phyloP scores from a whole-genome alignment of 2,329 filamentous ascomycete genomes.

The Sporothrix phasma region DNA sequence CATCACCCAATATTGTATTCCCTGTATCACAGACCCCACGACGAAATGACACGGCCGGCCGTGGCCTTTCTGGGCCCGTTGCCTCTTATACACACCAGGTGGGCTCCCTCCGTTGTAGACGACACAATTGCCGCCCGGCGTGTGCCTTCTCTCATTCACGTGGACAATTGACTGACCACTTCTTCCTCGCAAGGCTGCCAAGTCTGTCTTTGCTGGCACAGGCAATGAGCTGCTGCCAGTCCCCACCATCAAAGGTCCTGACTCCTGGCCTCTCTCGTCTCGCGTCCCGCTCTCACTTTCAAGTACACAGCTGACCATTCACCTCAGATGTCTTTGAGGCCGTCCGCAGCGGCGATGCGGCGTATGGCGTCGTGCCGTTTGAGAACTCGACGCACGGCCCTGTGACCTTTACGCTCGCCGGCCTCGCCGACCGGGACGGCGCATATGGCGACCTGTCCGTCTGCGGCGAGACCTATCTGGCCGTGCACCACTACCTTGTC shows the following conservation, averaged over 20 bases:
- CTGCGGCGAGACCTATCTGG: slow-evolving; percentile 74
- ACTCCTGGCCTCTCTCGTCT: too few species aligned
- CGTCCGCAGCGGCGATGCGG: slow-evolving; percentile 55
- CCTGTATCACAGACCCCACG: background rate
- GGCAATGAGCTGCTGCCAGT: slow-evolving; percentile 41
- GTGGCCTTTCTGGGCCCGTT: slow-evolving; percentile 23
- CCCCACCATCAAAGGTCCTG: slow-evolving; percentile 38
- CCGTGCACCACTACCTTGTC: slow-evolving; percentile 80
- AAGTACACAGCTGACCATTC: background rate
- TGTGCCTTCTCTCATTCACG: background rate
- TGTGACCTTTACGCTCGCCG: slow-evolving; percentile 81
- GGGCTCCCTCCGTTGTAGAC: background rate
- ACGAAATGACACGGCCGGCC: slow-evolving; percentile 1
- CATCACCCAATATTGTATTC: background rate
- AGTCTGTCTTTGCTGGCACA: slow-evolving; percentile 35
- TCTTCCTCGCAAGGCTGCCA: slow-evolving; percentile 24
- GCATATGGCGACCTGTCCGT: slow-evolving; percentile 61
- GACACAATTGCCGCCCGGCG: too few species aligned
- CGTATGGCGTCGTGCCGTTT: slow-evolving; percentile 79
- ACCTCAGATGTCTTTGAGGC: slow-evolving; percentile 73
- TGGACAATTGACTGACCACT: background rate
- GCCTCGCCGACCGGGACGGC: slow-evolving; percentile 64
- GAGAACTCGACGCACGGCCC: slow-evolving; percentile 94
- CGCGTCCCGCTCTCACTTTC: background rate
- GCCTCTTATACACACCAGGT: slow-evolving; percentile 25